A percentile compares a stretch with the other conserved stretches of the same genome.
phyloP scores from a whole-genome alignment of 2,329 filamentous ascomycete species.

The Rutstroemia sp. region DNA sequence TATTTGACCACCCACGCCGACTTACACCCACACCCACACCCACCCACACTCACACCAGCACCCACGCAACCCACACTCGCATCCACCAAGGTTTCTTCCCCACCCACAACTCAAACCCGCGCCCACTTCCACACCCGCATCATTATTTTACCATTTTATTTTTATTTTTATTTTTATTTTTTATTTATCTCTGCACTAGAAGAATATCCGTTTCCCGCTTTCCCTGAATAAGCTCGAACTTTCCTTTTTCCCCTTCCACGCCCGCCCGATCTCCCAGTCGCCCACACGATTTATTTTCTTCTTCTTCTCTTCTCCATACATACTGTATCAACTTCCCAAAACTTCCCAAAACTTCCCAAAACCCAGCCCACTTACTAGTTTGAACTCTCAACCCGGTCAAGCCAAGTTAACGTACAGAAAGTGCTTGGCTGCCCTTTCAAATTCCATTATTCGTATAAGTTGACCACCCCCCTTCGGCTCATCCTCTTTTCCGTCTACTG shows the following conservation, averaged over 20 bases:
- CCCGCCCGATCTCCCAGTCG: not conserved
- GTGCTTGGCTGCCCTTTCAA: not conserved
- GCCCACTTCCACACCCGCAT: not conserved
- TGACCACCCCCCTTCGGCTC: conserved; percentile 18
- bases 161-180: not conserved
- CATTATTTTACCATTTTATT: not conserved
- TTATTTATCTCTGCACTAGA: too few relatives aligned
- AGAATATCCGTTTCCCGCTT: not conserved
- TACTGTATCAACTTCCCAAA: too few relatives aligned
- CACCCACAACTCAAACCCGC: not conserved
- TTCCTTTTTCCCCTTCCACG: not conserved
- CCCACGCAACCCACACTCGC: not conserved
- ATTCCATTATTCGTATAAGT: conserved; percentile 14
- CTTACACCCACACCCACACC: not conserved
- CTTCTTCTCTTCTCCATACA: not conserved
- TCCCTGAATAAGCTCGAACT: not conserved
- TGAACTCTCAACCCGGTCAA: not conserved
- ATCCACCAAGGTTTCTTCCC: not conserved
- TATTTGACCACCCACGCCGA: not conserved
- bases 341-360: too few relatives aligned
- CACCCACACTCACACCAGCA: not conserved
- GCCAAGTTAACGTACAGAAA: not conserved
- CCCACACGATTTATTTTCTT: not conserved
- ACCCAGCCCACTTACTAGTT: not conserved
- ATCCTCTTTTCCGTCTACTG: conserved; percentile 19